Percentiles rank a stretch among this genome's conserved stretches.
phyloP scores from a whole-genome alignment of 1,139 yeast genomes.

The Hansenula lynferdii region DNA sequence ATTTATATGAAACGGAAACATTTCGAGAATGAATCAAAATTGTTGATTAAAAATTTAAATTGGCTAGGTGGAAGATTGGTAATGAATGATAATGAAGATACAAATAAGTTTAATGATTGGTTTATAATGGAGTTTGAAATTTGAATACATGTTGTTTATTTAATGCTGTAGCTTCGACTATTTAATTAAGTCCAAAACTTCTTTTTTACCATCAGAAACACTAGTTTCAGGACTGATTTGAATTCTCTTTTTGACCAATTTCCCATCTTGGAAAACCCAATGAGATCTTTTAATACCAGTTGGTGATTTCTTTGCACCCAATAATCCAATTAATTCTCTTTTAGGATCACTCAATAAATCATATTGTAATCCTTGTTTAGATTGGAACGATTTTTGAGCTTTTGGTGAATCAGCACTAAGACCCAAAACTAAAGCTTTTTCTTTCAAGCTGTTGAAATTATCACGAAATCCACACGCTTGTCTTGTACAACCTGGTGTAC shows the following conservation, averaged over 20 bases:
- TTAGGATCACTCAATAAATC: constrained; percentile 74
- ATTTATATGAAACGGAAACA: constrained; percentile 16
- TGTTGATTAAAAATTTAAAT: constrained; percentile 19
- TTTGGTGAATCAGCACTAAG: constrained; percentile 70
- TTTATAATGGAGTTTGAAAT: constrained; percentile 24
- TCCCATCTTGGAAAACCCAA: constrained; percentile 82
- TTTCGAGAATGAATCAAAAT: constrained; percentile 20
- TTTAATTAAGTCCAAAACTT: constrained; percentile 32
- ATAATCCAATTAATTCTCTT: constrained; percentile 57
- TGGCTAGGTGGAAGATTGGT: constrained; percentile 23
- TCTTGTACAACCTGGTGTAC: constrained; percentile 93
- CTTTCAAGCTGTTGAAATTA: constrained; percentile 48
- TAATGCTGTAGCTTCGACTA: not conserved
- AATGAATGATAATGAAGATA: constrained; percentile 14
- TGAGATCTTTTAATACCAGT: constrained; percentile 80
- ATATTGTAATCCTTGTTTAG: constrained; percentile 68
- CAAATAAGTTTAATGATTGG: constrained; percentile 21
- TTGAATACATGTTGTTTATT: constrained; percentile 2
- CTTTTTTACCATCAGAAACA: constrained; percentile 54
- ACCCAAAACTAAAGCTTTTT: constrained; percentile 56
- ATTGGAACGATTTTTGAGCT: constrained; percentile 71
- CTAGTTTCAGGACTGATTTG: constrained; percentile 80
- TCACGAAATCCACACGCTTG: constrained; percentile 90
- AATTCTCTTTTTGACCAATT: constrained; percentile 56
- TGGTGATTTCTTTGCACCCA: constrained; percentile 78